These are phyloP conservation scores for Ogataea kodamae DNA, from an alignment of 805 yeast genomes.

Conservation along the genomic window DNA sequence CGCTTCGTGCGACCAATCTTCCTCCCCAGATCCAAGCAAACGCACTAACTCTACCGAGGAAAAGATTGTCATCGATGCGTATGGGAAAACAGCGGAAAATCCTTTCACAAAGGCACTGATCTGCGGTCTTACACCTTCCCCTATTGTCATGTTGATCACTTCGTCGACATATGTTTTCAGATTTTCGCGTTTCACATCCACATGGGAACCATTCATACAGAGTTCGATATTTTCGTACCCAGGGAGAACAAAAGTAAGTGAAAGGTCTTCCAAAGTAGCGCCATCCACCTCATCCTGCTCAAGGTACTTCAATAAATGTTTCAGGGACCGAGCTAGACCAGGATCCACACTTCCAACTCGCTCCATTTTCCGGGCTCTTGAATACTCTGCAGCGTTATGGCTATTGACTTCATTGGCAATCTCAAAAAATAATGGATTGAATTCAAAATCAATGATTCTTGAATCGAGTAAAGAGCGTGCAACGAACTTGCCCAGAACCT, in stretches of 20 bases:
- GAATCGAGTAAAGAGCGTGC: slow-evolving; percentile 86
- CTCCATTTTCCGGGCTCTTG: slow-evolving; percentile 29
- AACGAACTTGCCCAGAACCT: slow-evolving; percentile 72
- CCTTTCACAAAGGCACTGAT: slow-evolving; percentile 71
- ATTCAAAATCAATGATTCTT: slow-evolving; percentile 79
- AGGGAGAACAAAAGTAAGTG: slow-evolving; percentile 69
- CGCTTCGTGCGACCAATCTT: slow-evolving; percentile 79
- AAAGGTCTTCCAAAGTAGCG: slow-evolving; percentile 48
- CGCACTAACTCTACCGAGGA: slow-evolving; percentile 69
- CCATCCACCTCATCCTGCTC: slow-evolving; percentile 24
- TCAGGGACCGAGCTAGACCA: slow-evolving; percentile 55
- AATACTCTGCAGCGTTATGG: slow-evolving; percentile 5
- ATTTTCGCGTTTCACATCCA: slow-evolving; percentile 48
- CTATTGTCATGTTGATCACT: slow-evolving; percentile 58
- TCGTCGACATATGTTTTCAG: slow-evolving; percentile 52
- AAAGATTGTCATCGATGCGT: slow-evolving; percentile 64
- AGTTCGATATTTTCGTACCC: slow-evolving; percentile 66
- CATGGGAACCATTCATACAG: slow-evolving; percentile 50
- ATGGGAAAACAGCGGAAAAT: slow-evolving; percentile 79
- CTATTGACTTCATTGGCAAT: slow-evolving; percentile 41
- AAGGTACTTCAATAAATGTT: slow-evolving; percentile 44
- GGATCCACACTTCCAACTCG: slow-evolving; percentile 52
- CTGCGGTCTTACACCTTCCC: slow-evolving; percentile 62
- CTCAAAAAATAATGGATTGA: slow-evolving; percentile 68
- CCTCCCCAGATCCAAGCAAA: slow-evolving; percentile 73